Evolutionary conservation across 2,329 filamentous ascomycete species (phyloP).

Genomic region (Neocucurbitaria cava): DNA sequence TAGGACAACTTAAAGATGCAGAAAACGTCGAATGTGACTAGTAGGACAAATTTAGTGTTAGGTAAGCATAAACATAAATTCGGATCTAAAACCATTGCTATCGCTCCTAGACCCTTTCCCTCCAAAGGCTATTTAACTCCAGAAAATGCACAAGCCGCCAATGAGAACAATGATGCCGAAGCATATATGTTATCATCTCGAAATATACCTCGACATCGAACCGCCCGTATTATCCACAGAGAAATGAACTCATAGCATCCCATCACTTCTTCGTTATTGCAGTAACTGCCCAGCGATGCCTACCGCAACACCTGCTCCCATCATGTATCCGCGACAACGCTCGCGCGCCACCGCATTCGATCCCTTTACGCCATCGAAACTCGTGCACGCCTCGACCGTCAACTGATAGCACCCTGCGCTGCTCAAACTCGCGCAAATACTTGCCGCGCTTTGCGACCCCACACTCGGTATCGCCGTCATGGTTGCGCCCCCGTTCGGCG

Average conservation of each 20-base stretch:
- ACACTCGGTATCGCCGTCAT: constrained; percentile 52
- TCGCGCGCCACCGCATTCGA: constrained; percentile 27
- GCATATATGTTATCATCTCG: constrained; percentile 3
- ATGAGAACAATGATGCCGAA: constrained; percentile 1
- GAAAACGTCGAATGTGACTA: not conserved
- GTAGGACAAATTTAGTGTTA: not conserved
- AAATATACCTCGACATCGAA: not conserved
- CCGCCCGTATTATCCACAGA: constrained; percentile 30
- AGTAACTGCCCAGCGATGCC: constrained; percentile 53
- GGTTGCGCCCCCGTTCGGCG: constrained; percentile 58
- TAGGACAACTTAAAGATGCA: not conserved
- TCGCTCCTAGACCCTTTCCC: not conserved
- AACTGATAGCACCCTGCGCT: constrained; percentile 57
- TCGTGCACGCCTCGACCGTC: constrained; percentile 54
- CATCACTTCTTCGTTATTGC: constrained; percentile 15
- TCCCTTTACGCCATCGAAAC: constrained; percentile 47
- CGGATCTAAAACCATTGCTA: not conserved
- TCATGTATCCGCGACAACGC: constrained; percentile 25
- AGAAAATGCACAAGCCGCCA: not conserved
- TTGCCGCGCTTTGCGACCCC: constrained; percentile 34
- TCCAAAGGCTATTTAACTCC: not conserved
- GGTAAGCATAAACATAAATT: not conserved
- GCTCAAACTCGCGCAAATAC: constrained; percentile 49
- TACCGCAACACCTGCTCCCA: constrained; percentile 39
- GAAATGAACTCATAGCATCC: constrained; percentile 7